Base-by-base conservation (phyloP, 306 rosid genomes). In the Spatholobus suberectus region DNA sequence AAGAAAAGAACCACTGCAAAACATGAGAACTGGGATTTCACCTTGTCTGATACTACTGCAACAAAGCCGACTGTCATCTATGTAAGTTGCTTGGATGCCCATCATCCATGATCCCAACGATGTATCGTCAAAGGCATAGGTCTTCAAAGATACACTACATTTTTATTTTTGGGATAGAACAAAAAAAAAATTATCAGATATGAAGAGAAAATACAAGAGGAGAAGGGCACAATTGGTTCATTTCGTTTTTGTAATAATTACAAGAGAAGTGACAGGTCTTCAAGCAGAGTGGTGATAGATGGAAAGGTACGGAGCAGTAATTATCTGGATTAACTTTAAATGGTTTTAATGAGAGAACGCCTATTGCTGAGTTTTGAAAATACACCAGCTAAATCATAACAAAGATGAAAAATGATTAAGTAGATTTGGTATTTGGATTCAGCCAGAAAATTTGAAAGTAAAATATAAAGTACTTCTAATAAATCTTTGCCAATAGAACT, bases 41-140 rank as follows among this genome's bases (percentile, higher is more conserved):
- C 99, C 99, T 96, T 92, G 93, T 78, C 83, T 92, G 80, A 90
- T 63, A 84, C 97, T 91, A 79, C 97, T 52, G 86, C 99, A 94
- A 88, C 99, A 96, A 85, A 96, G 92, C 29, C 94, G 98, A 84
- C 85, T 92, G 83, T 96, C 99, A 46, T 96, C 99, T 84, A 91
- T 96, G 79, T 94, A 91, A 15, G 97, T 92, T 73, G 97, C 82
- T 86, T 91, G 95, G 79, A 96, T 32, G 23, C 99, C 99, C 97
- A 96, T 92, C 99, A 96, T 96, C 99, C 99, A 94, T 32, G 99
- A 91, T 13, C 99, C 99, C 85, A 94, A 77, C 23, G 99, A 92
- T 63, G 90, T 84, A 88, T 96, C 99, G 51, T 96, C 99, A 62
- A 85, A 88, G 70, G 97, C 99, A 62, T 91, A 96, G 47, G 97